phyloP scores from a whole-genome alignment of 768 basidiomycete species.

The Tricholoma matsutake region DNA sequence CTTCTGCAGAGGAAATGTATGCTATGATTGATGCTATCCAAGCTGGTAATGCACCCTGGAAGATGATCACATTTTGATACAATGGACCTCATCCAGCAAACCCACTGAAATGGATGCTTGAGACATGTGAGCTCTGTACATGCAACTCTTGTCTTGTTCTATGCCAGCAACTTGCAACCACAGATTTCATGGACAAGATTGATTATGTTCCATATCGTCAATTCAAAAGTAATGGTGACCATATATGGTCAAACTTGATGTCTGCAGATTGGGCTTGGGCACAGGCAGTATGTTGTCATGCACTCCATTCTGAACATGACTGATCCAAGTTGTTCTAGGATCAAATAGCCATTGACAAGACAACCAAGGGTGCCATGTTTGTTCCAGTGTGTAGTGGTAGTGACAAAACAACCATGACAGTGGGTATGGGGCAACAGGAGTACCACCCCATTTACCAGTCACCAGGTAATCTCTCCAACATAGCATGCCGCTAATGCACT shows the following conservation, averaged over 20 bases:
- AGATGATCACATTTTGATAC: neutral
- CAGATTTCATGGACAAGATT: constrained; percentile 14
- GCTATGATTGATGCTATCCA: neutral
- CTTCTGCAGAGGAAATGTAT: neutral
- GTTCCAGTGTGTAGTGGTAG: constrained; percentile 22
- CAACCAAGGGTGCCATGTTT: constrained; percentile 11
- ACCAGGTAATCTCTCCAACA: constrained; percentile 10
- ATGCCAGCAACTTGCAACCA: constrained; percentile 17
- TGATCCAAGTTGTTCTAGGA: constrained; percentile 9
- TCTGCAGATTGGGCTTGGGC: constrained; percentile 12
- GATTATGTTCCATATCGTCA: constrained; percentile 22
- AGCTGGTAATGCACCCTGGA: neutral
- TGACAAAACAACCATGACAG: constrained; percentile 28
- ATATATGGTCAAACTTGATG: constrained; percentile 20
- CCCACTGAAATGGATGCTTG: constrained; percentile 22
- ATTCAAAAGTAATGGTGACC: constrained; percentile 18
- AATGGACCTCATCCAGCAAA: constrained; percentile 10
- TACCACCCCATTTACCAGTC: constrained; percentile 18
- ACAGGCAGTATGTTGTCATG: constrained; percentile 2
- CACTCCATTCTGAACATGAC: neutral
- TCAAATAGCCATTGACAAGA: constrained; percentile 9
- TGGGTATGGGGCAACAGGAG: too few relatives aligned
- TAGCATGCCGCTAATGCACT: too few relatives aligned
- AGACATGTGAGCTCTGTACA: constrained; percentile 20
- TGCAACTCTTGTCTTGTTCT: constrained; percentile 15